phyloP scores from a whole-genome alignment of 225 moss, liverwort and hornwort species.

The Bryoerythrophyllum caledonicum region DNA sequence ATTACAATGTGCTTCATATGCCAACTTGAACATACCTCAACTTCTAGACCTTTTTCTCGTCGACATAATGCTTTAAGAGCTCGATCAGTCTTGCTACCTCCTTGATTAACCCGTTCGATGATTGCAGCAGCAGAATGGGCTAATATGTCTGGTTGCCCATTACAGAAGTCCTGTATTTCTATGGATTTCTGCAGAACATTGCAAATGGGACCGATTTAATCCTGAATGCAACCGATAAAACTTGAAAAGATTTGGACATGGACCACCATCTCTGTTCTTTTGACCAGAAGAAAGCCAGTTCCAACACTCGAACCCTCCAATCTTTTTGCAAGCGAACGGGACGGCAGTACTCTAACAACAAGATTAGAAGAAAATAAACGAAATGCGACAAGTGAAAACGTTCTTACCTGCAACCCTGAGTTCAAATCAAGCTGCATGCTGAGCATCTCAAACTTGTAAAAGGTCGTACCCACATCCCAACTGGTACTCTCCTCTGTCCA shows the following conservation, averaged over 20 bases:
- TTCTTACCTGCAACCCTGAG: constrained; percentile 57
- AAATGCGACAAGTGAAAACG: constrained; percentile 5
- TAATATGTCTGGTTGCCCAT: constrained; percentile 61
- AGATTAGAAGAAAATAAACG: neutral
- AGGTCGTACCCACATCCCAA: constrained; percentile 55
- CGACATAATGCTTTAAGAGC: constrained; percentile 64
- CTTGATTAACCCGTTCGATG: constrained; percentile 60
- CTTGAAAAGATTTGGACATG: neutral
- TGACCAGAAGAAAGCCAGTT: constrained; percentile 11
- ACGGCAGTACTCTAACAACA: neutral
- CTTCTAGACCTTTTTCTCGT: constrained; percentile 62
- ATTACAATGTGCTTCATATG: neutral
- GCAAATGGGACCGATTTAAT: constrained; percentile 5
- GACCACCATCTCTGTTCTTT: neutral
- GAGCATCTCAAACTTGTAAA: constrained; percentile 73
- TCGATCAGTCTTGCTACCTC: constrained; percentile 61
- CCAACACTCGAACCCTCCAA: neutral
- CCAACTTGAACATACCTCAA: constrained; percentile 42
- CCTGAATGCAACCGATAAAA: constrained; percentile 1
- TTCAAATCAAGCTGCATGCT: constrained; percentile 67
- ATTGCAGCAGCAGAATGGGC: constrained; percentile 59
- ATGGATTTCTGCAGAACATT: constrained; percentile 48
- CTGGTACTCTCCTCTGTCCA: constrained; percentile 52
- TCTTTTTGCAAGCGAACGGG: constrained; percentile 10
- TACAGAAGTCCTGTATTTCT: constrained; percentile 62